A percentile compares a stretch with the other conserved stretches of the same genome.
These are phyloP conservation scores for Chlamydomonas reinhardtii DNA, from an alignment of 163 green algal genomes.

Conservation along the genomic window DNA sequence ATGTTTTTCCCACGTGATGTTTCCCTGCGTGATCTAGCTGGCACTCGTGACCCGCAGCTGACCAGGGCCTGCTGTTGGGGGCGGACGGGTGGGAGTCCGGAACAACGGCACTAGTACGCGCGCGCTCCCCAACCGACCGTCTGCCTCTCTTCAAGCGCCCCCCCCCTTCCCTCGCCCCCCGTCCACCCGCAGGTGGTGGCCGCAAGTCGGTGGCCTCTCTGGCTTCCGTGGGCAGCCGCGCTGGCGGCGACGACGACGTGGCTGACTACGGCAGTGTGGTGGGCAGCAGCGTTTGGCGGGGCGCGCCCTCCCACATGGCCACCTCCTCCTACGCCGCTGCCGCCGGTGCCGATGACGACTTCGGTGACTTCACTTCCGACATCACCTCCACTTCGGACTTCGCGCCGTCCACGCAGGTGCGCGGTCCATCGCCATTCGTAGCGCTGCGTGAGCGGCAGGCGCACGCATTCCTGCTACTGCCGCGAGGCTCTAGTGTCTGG, in stretches of 20 bases:
- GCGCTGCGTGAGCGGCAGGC: no score
- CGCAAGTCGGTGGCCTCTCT: constrained; percentile 45
- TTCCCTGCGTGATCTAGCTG: no score
- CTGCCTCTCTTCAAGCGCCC: background rate
- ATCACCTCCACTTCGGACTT: constrained; percentile 46
- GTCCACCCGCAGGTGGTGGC: background rate
- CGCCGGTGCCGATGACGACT: constrained; percentile 44
- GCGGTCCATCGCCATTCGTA: no score
- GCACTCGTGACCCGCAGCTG: no score
- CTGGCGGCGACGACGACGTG: constrained; percentile 14
- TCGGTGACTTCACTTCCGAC: constrained; percentile 49
- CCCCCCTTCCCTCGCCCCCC: background rate
- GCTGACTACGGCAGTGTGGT: constrained; percentile 24
- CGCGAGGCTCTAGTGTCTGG: no score
- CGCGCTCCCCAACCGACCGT: no score
- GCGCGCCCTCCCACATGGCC: constrained; percentile 36
- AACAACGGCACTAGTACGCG: no score
- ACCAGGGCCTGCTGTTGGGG: no score
- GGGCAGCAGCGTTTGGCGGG: constrained; percentile 33
- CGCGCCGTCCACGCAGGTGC: constrained; percentile 26
- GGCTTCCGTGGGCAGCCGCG: constrained; percentile 44
- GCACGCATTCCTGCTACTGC: no score
- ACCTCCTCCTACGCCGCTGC: constrained; percentile 40
- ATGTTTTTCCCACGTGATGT: no score
- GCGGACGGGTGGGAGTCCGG: no score